These are phyloP conservation scores for Neoarthrinium moseri DNA, from an alignment of 2,329 filamentous ascomycete species.

Conservation along the genomic window DNA sequence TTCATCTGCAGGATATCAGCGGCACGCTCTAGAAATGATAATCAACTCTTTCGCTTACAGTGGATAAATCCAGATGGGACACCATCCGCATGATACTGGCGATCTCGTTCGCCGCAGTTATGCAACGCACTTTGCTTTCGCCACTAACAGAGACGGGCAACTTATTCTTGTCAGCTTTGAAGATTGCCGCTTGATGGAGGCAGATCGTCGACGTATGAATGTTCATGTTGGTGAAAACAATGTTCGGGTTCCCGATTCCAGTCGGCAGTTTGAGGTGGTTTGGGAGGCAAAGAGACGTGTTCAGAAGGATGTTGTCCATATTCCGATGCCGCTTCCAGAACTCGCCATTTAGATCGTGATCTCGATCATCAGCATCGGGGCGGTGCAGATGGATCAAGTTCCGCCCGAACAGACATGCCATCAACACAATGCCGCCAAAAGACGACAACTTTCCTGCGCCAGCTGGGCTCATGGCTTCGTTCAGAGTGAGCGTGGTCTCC, in stretches of 20 bases:
- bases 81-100: slow-evolving; percentile 94
- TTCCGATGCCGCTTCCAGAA: slow-evolving; percentile 94
- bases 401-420: slow-evolving; percentile 87
- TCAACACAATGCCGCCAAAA: slow-evolving; percentile 76
- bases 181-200: slow-evolving; percentile 96
- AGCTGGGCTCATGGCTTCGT: slow-evolving; percentile 66
- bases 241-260: slow-evolving; percentile 75
- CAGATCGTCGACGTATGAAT: slow-evolving; percentile 96
- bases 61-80: slow-evolving; percentile 81
- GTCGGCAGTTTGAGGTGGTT: slow-evolving; percentile 74
- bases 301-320: slow-evolving; percentile 87
- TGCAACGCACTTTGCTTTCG: slow-evolving; percentile 90
- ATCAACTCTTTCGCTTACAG: too few relatives aligned
- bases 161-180: slow-evolving; percentile 89
- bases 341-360: slow-evolving; percentile 84
- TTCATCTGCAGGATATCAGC: slow-evolving; percentile 67
- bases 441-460: slow-evolving; percentile 75
- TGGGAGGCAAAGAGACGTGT: slow-evolving; percentile 82
- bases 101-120: slow-evolving; percentile 91
- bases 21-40: slow-evolving; percentile 7
- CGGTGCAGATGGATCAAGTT: slow-evolving; percentile 91
- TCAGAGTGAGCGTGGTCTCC: slow-evolving; percentile 68
- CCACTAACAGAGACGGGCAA: slow-evolving; percentile 74
- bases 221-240: slow-evolving; percentile 94
- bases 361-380: slow-evolving; percentile 75